Evolutionary conservation across 306 rosid genomes (phyloP).

Genomic region (Cucumis hystrix): DNA sequence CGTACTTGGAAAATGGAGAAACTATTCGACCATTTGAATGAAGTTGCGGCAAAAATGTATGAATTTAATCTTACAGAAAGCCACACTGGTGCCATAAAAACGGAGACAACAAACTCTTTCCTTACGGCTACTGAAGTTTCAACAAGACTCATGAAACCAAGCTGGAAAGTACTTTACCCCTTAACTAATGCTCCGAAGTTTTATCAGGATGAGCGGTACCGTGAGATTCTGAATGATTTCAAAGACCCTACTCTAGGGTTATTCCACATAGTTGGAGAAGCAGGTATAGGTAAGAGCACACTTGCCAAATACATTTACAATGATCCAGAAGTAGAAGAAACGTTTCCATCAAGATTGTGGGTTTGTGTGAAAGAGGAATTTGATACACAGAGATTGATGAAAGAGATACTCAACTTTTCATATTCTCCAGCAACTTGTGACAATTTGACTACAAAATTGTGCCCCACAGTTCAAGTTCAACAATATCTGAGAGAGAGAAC

Average conservation of each 20-base stretch:
- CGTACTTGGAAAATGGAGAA: neutral
- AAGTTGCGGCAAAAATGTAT: neutral
- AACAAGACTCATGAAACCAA: neutral
- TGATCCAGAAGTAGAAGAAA: neutral
- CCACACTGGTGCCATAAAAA: neutral
- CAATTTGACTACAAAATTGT: neutral
- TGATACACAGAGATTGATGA: neutral
- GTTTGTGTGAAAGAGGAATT: neutral
- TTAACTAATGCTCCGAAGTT: neutral
- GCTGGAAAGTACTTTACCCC: neutral
- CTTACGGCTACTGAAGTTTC: neutral
- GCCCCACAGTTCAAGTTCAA: neutral
- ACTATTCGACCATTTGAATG: neutral
- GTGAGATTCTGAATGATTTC: neutral
- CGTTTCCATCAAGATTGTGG: neutral
- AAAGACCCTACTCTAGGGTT: too few relatives aligned
- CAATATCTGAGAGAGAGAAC: neutral
- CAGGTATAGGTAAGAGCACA: slow-evolving; percentile 3
- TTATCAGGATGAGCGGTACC: too few relatives aligned
- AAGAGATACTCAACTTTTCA: neutral
- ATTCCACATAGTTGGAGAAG: neutral
- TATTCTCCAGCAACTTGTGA: neutral
- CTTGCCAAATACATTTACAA: neutral
- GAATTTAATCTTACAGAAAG: neutral
- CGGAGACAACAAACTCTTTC: neutral